Conservation (phyloP, 441 rosid genomes). For the Gossypium lobatum region DNA sequence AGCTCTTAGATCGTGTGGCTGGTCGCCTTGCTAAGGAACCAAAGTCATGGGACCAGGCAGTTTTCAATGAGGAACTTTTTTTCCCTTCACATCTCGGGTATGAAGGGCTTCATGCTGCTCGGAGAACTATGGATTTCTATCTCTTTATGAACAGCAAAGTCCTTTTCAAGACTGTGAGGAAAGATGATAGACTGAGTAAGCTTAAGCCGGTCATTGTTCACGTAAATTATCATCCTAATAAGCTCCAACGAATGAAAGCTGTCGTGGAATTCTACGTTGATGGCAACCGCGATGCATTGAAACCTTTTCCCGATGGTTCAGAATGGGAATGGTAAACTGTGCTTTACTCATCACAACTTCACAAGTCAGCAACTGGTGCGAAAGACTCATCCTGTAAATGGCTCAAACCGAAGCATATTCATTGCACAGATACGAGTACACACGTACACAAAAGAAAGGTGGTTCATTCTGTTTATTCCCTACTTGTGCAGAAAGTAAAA, state of each 20-base stretch:
- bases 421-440: not conserved
- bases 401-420: not conserved
- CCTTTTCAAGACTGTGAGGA: slow-evolving; percentile 85
- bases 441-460: not conserved
- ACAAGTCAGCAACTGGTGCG: slow-evolving; percentile 23
- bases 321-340: slow-evolving; percentile 50
- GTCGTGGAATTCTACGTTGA: slow-evolving; percentile 73
- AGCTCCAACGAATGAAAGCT: slow-evolving; percentile 81
- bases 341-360: slow-evolving; percentile 27
- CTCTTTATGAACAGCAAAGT: slow-evolving; percentile 91
- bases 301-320: slow-evolving; percentile 84
- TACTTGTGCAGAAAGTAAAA: not conserved
- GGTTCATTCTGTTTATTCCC: not conserved
- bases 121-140: slow-evolving; percentile 85
- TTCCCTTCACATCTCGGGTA: slow-evolving; percentile 83
- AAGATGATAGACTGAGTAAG: slow-evolving; percentile 51
- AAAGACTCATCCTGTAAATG: not conserved
- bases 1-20: slow-evolving; percentile 91
- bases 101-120: slow-evolving; percentile 72
- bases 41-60: slow-evolving; percentile 92
- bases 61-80: slow-evolving; percentile 85
- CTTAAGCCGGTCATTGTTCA: slow-evolving; percentile 83
- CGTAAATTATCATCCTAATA: slow-evolving; percentile 88
- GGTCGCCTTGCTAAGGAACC: slow-evolving; percentile 50
- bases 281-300: slow-evolving; percentile 73